Conservation (phyloP, 805 yeast species). For the Ogataea degrootiae region DNA sequence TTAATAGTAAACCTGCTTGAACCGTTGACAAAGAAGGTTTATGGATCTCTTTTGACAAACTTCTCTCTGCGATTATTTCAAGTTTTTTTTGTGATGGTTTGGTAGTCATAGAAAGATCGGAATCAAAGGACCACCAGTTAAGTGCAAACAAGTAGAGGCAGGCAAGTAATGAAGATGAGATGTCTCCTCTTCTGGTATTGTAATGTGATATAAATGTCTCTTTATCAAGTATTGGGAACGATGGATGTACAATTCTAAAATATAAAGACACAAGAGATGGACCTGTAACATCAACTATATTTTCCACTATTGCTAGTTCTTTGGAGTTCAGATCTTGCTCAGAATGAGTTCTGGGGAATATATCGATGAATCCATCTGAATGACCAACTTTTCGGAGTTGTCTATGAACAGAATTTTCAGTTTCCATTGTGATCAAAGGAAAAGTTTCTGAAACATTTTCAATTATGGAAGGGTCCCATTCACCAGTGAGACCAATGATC, state of each 20-base stretch:
- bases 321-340: not conserved
- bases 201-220: constrained; percentile 76
- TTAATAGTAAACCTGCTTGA: constrained; percentile 31
- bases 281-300: constrained; percentile 74
- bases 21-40: constrained; percentile 20
- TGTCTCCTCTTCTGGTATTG: constrained; percentile 68
- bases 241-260: constrained; percentile 74
- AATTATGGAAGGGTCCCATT: constrained; percentile 11
- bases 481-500: constrained; percentile 9
- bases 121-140: constrained; percentile 61
- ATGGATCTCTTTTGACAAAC: constrained; percentile 6
- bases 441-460: not conserved
- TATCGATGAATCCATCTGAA: constrained; percentile 4
- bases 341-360: not conserved
- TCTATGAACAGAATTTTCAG: constrained; percentile 2
- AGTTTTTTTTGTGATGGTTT: constrained; percentile 13
- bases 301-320: constrained; percentile 59
- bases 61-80: constrained; percentile 23
- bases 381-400: constrained; percentile 3
- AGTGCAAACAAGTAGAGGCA: constrained; percentile 75
- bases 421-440: constrained; percentile 3
- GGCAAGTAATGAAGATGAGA: constrained; percentile 76
- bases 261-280: constrained; percentile 56
- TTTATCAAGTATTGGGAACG: constrained; percentile 78
- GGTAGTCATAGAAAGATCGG: constrained; percentile 5